A percentile compares a stretch with the other conserved stretches of the same genome.
phyloP scores from a whole-genome alignment of 208 protist genomes.

The Blechomonas ayalai region DNA sequence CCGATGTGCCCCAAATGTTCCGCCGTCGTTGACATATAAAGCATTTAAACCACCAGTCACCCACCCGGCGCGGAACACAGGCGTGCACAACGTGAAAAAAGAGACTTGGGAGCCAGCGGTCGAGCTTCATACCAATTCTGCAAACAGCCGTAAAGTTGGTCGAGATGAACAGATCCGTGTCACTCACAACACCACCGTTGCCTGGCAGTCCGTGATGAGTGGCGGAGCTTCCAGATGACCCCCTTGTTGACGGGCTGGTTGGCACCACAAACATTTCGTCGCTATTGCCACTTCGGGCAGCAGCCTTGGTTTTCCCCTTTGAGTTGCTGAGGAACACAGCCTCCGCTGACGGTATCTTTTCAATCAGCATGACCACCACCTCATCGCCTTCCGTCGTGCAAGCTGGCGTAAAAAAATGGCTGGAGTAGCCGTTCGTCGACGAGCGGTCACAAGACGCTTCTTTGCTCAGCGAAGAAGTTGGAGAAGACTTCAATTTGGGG shows the following conservation, averaged over 20 bases:
- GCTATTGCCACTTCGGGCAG: neutral
- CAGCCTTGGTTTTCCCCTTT: neutral
- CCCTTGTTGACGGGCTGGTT: neutral
- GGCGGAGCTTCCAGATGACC: neutral
- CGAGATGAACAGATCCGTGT: slow-evolving; percentile 65
- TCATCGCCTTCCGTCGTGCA: slow-evolving; percentile 13
- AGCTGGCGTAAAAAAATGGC: neutral
- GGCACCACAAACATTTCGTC: neutral
- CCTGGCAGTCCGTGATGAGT: neutral
- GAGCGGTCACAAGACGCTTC: no score
- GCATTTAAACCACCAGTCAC: slow-evolving; percentile 48
- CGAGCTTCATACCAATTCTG: slow-evolving; percentile 75
- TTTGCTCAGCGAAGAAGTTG: neutral
- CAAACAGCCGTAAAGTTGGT: slow-evolving; percentile 64
- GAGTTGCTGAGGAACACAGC: slow-evolving; percentile 22
- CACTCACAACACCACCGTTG: slow-evolving; percentile 1
- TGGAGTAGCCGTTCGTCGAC: neutral
- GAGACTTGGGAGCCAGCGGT: slow-evolving; percentile 35
- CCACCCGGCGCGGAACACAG: slow-evolving; percentile 28
- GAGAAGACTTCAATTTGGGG: no score
- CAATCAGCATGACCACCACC: slow-evolving; percentile 55
- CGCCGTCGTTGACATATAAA: slow-evolving; percentile 32
- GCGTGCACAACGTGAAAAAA: slow-evolving; percentile 37
- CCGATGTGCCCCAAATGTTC: slow-evolving; percentile 68
- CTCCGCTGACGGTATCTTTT: slow-evolving; percentile 55